Conservation (phyloP, 306 rosid species). For the Canavalia gladiata region DNA sequence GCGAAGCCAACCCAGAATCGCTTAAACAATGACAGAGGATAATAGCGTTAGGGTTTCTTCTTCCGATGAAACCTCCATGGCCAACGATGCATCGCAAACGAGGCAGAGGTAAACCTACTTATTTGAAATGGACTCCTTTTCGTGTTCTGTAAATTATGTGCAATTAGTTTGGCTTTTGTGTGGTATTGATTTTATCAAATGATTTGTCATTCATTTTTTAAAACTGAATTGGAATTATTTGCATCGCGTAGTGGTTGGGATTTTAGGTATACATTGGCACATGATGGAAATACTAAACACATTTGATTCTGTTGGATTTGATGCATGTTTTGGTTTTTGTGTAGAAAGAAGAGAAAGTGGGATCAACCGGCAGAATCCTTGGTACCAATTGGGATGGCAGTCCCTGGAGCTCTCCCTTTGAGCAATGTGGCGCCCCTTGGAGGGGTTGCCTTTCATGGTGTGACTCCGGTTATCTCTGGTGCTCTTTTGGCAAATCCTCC, state of each 20-base stretch:
- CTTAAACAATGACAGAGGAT: conserved; percentile 65
- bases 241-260: background rate
- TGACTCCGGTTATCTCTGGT: conserved; percentile 43
- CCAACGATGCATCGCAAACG: conserved; percentile 71
- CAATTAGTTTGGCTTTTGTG: conserved; percentile 14
- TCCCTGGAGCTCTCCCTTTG: conserved; percentile 65
- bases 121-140: background rate
- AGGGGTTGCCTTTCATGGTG: conserved; percentile 54
- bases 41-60: conserved; percentile 69
- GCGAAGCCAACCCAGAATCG: background rate
- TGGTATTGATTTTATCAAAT: conserved; percentile 13
- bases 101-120: conserved; percentile 69
- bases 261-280: conserved; percentile 11
- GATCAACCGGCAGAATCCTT: conserved; percentile 92
- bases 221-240: background rate
- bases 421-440: conserved; percentile 53
- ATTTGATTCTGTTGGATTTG: background rate
- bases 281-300: conserved; percentile 33
- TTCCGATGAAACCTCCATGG: conserved; percentile 50
- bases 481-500: conserved; percentile 54
- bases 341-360: conserved; percentile 96
- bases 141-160: background rate
- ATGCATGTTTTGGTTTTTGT: background rate
- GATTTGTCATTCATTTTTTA: background rate
- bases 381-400: conserved; percentile 61